These are phyloP conservation scores for Daldinia decipiens DNA, from an alignment of 495 filamentous ascomycete species.

Conservation along the genomic window DNA sequence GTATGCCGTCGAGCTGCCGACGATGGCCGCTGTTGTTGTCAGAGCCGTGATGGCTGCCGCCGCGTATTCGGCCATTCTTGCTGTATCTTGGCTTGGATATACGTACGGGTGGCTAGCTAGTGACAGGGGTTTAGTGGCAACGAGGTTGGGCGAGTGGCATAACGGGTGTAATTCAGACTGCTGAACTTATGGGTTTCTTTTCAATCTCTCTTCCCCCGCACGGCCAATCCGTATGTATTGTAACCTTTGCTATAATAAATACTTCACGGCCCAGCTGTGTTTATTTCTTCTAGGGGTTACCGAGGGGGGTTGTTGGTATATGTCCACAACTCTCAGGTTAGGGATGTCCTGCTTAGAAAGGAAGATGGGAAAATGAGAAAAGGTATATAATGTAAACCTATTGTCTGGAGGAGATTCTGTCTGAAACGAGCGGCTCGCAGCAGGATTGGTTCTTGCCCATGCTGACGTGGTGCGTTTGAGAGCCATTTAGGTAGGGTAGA, in stretches of 20 bases:
- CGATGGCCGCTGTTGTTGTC: constrained; percentile 30
- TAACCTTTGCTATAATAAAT: not conserved
- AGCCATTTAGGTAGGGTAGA: constrained; percentile 29
- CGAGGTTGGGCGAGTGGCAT: constrained; percentile 9
- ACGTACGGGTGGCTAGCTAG: not conserved
- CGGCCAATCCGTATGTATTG: not conserved
- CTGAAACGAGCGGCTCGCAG: constrained; percentile 7
- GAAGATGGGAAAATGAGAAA: not conserved
- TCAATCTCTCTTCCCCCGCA: not conserved
- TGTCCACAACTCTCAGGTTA: not conserved
- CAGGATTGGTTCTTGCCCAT: constrained; percentile 29
- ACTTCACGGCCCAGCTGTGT: not conserved
- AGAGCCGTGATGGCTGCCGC: constrained; percentile 25
- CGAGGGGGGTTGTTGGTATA: constrained; percentile 4
- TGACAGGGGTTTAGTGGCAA: not conserved
- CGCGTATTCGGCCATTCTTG: constrained; percentile 29
- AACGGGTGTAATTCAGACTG: not conserved
- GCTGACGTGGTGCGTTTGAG: not conserved
- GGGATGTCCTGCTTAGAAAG: not conserved
- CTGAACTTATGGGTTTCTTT: not conserved
- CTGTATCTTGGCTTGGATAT: not conserved
- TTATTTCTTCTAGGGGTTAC: constrained; percentile 18
- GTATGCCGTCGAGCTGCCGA: constrained; percentile 21
- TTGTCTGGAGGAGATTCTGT: not conserved
- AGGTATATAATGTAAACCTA: not conserved